Evolutionary conservation across 352 stramenopile genomes (phyloP).

Genomic region (Pythium chondricola): DNA sequence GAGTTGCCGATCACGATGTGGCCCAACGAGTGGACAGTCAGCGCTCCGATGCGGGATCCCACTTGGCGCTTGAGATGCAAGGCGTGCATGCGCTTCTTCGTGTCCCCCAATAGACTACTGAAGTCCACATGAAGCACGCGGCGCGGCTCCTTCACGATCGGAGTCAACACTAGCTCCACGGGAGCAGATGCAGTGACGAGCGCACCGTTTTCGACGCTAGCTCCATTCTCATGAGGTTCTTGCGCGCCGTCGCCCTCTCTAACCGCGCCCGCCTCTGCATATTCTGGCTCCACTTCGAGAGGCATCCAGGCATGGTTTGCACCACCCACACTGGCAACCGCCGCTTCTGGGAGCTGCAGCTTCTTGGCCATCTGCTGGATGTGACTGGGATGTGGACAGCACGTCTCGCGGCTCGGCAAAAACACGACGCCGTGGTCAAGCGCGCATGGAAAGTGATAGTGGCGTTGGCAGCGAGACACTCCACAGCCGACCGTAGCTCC

Average conservation of each 20-base stretch:
- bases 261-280: too few species aligned
- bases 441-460: slow-evolving; percentile 94
- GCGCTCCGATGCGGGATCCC: slow-evolving; percentile 66
- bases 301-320: neutral
- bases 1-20: slow-evolving; percentile 71
- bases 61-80: slow-evolving; percentile 39
- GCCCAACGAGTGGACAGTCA: slow-evolving; percentile 78
- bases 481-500: slow-evolving; percentile 91
- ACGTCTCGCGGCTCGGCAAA: slow-evolving; percentile 61
- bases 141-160: slow-evolving; percentile 14
- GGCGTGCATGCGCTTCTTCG: slow-evolving; percentile 60
- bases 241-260: too few species aligned
- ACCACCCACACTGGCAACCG: neutral
- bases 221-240: too few species aligned
- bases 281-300: too few species aligned
- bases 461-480: slow-evolving; percentile 77
- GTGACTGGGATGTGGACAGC: slow-evolving; percentile 47
- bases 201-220: neutral
- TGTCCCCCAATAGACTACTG: slow-evolving; percentile 23
- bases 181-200: neutral
- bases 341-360: slow-evolving; percentile 1
- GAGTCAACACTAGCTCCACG: slow-evolving; percentile 2
- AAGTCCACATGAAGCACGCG: slow-evolving; percentile 19
- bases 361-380: slow-evolving; percentile 43
- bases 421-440: slow-evolving; percentile 70